A percentile compares a stretch with the other conserved stretches of the same genome.
Evolutionary conservation across 176 grass and related monocot species (phyloP).

Genomic region (Aegilops speltoides): DNA sequence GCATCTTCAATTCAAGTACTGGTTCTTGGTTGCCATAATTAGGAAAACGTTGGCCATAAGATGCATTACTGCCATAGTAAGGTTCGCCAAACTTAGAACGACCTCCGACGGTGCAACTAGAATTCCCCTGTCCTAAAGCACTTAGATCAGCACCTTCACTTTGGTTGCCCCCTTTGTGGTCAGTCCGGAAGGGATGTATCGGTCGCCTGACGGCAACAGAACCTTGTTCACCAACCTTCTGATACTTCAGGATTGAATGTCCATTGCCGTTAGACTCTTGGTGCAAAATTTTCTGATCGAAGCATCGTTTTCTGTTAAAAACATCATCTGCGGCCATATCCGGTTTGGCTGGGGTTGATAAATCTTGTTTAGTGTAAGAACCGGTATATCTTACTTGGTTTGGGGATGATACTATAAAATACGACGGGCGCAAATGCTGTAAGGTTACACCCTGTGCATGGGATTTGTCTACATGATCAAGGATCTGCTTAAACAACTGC

Average conservation of each 20-base stretch:
- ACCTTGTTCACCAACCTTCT: conserved; percentile 50
- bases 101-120: conserved; percentile 32
- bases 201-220: conserved; percentile 29
- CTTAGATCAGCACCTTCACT: conserved; percentile 29
- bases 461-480: conserved; percentile 63
- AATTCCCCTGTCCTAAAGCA: conserved; percentile 42
- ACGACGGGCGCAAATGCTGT: conserved; percentile 72
- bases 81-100: conserved; percentile 26
- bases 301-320: conserved; percentile 60
- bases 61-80: conserved; percentile 11
- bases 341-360: conserved; percentile 32
- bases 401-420: conserved; percentile 58
- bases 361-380: conserved; percentile 57
- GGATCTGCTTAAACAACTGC: conserved; percentile 85
- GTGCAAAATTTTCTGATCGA: conserved; percentile 41
- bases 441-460: conserved; percentile 67
- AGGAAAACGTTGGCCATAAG: conserved; percentile 23
- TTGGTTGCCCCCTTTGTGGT: conserved; percentile 43
- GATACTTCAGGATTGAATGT: conserved; percentile 60
- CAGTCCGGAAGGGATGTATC: conserved; percentile 24
- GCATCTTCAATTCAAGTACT: conserved; percentile 46
- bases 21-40: conserved; percentile 34
- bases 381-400: conserved; percentile 74
- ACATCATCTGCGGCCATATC: conserved; percentile 30
- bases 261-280: conserved; percentile 30